Base-by-base conservation (phyloP, 2,329 filamentous ascomycete genomes). In the Dothideomycetidae sp. region DNA sequence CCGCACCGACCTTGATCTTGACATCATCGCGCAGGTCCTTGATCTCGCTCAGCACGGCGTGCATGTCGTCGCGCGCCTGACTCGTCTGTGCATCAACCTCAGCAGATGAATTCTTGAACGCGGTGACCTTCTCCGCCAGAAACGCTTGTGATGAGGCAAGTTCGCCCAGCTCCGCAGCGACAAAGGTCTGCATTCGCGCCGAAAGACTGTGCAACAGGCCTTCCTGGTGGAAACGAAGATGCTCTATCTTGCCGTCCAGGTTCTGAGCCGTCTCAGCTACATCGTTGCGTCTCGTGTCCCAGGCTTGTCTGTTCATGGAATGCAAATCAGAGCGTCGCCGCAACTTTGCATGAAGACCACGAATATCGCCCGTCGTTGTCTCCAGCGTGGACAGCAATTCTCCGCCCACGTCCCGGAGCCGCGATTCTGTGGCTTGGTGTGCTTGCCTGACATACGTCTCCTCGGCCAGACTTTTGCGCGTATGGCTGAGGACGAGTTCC, bases 1-100 rank as follows among this genome's bases (percentile, higher is more conserved):
- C 88, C 51, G 85, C 77, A 2, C 83, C 82, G 33, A 96, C 82
- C 44, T 80, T 79, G 33, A 72, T 67, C 63, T 94, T 94, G 36
- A 96, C 83, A 37, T 82, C 78, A 54, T 93, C 81, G 14, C 88
- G 75, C 15, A 96, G 68, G n/a, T 73, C 75, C 54, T 86, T 86
- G 55, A 96, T 93, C 54, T 93, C 88, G 50, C 90, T 82, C 7
- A 98, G 67, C 2, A 93, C 78, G n/a, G 73, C 66, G 49, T 94
- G 86, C 81, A 94, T 85, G 40, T 86, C 80, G 33, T 86, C 75
- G 50, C 80, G 82, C 2, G 84, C 79, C 44, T 69, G 66, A 15
- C 70, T 65, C 39, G 76, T 80, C 50, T 81, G 76, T 29, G 71
- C 64, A 37, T 80, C 68, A 11, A 92, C 69, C 47, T 80, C 72